phyloP scores from a whole-genome alignment of 108 stramenopile species.

The Bacterosira constricta region DNA sequence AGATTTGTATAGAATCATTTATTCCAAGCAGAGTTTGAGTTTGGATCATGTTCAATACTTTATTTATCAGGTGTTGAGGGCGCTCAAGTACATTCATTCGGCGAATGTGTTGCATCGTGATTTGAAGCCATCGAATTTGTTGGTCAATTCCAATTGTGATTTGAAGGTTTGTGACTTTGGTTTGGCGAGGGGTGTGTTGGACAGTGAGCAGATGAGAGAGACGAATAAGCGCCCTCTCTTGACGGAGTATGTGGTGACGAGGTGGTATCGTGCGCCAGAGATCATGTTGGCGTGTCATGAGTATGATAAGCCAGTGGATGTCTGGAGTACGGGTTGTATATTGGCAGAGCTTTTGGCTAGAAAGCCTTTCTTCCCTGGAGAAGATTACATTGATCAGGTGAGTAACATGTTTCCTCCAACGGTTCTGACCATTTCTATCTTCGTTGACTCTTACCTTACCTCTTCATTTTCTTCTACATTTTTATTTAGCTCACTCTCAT shows the following conservation, averaged over 20 bases:
- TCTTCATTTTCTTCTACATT: conserved; percentile 8
- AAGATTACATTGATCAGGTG: conserved; percentile 99
- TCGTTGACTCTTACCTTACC: not conserved
- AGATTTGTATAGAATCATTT: conserved; percentile 98
- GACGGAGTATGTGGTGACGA: conserved; percentile 95
- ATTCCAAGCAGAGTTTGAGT: conserved; percentile 95
- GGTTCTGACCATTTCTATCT: not conserved
- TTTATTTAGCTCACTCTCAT: conserved; percentile 77
- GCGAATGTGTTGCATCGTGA: conserved; percentile 99
- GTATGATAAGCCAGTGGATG: conserved; percentile 96
- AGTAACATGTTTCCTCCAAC: conserved; percentile 8
- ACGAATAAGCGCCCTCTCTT: conserved; percentile 76
- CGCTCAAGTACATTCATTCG: conserved; percentile 98
- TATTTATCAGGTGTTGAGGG: conserved; percentile 95
- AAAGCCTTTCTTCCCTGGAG: conserved; percentile 98
- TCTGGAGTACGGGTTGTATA: conserved; percentile 98
- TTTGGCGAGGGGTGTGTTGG: conserved; percentile 89
- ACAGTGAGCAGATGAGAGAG: conserved; percentile 48
- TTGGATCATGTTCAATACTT: conserved; percentile 99
- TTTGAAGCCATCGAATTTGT: conserved; percentile 96
- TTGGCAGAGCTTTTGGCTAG: conserved; percentile 96
- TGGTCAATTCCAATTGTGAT: conserved; percentile 99
- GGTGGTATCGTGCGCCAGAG: conserved; percentile 99
- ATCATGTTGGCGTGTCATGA: conserved; percentile 99
- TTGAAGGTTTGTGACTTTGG: conserved; percentile 99